phyloP scores from a whole-genome alignment of 148 eudicot species.

The Amaranthus palmeri region DNA sequence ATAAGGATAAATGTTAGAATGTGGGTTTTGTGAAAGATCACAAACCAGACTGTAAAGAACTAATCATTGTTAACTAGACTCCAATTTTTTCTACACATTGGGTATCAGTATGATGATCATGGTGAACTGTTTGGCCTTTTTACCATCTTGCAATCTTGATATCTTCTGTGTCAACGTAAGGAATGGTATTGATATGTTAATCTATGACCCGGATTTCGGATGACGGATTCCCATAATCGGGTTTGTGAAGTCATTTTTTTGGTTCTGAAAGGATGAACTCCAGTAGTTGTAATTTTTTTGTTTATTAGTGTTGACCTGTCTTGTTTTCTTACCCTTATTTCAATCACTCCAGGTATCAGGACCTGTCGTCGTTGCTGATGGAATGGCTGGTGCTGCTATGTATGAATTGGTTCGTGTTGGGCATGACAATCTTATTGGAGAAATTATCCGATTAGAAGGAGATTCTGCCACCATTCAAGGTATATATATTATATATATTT shows the following conservation, averaged over 20 bases:
- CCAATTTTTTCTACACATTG: not conserved
- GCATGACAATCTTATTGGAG: conserved; percentile 95
- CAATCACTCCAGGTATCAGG: conserved; percentile 70
- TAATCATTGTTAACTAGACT: not conserved
- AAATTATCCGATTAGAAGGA: conserved; percentile 95
- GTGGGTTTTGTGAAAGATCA: not conserved
- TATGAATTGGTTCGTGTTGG: conserved; percentile 98
- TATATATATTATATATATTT: conserved; percentile 7
- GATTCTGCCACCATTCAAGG: conserved; percentile 99
- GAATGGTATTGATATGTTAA: not conserved
- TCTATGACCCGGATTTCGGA: not conserved
- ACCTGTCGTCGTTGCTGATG: conserved; percentile 99
- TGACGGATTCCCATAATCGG: not conserved
- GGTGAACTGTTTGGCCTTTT: not conserved
- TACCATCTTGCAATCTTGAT: no score
- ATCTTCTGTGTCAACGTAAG: not conserved
- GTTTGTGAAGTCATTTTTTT: not conserved
- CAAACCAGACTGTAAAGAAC: not conserved
- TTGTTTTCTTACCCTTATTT: not conserved
- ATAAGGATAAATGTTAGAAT: not conserved
- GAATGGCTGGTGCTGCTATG: conserved; percentile 99
- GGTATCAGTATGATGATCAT: not conserved
- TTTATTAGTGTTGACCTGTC: not conserved
- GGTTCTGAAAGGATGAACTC: not conserved
- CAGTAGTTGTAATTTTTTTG: no score